Conservation (phyloP, 2,329 filamentous ascomycete species). For the Sarocladium brachiariae region DNA sequence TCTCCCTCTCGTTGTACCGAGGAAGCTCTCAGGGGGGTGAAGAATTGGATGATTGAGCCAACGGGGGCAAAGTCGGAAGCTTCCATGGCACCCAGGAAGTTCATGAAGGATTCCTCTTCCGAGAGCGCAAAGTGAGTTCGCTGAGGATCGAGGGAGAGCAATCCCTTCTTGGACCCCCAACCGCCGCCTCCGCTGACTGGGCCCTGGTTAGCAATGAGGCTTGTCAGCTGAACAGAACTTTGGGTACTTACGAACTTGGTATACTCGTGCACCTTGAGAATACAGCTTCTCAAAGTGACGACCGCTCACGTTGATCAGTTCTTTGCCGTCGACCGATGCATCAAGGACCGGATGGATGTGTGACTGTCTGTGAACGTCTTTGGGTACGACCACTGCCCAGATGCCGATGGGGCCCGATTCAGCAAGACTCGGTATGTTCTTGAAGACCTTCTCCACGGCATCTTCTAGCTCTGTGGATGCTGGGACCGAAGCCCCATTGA, state of each 20-base stretch:
- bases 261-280: slow-evolving; percentile 36
- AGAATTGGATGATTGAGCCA: slow-evolving; percentile 62
- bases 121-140: slow-evolving; percentile 38
- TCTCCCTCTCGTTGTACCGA: neutral
- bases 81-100: slow-evolving; percentile 44
- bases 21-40: slow-evolving; percentile 28
- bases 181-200: slow-evolving; percentile 73
- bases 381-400: slow-evolving; percentile 62
- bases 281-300: slow-evolving; percentile 27
- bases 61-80: slow-evolving; percentile 48
- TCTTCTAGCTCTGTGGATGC: slow-evolving; percentile 67
- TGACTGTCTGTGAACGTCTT: neutral
- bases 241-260: slow-evolving; percentile 27
- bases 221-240: neutral
- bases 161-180: slow-evolving; percentile 74
- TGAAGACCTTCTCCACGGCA: slow-evolving; percentile 53
- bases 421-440: slow-evolving; percentile 23
- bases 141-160: slow-evolving; percentile 72
- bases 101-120: slow-evolving; percentile 45
- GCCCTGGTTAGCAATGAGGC: slow-evolving; percentile 15
- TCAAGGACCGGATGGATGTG: neutral
- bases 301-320: slow-evolving; percentile 19
- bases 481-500: slow-evolving; percentile 40
- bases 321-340: slow-evolving; percentile 10
- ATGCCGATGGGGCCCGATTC: slow-evolving; percentile 49